Evolutionary conservation across 2,329 filamentous ascomycete species (phyloP).

Genomic region (Venturia carpophila): DNA sequence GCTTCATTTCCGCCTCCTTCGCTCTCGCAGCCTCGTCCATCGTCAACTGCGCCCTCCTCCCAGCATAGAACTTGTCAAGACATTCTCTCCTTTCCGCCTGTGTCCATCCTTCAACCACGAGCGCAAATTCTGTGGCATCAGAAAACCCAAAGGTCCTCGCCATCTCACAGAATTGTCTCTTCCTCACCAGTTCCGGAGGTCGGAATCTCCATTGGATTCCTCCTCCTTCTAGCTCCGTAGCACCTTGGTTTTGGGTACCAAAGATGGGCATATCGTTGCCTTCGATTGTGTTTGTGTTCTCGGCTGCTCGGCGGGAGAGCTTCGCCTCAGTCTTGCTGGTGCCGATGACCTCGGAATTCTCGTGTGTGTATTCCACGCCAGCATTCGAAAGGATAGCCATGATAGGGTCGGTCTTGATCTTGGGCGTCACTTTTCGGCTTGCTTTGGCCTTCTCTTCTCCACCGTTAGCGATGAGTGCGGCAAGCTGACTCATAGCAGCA

Average conservation of each 20-base stretch:
- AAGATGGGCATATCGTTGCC: conserved; percentile 26
- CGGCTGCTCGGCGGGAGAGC: conserved; percentile 67
- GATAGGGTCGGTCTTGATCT: conserved; percentile 61
- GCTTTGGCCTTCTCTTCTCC: conserved; percentile 26
- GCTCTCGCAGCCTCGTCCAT: not conserved
- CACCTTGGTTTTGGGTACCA: conserved; percentile 14
- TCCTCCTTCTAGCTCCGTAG: conserved; percentile 22
- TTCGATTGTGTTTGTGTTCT: conserved; percentile 38
- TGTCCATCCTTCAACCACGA: conserved; percentile 85
- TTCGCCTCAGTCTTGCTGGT: conserved; percentile 85
- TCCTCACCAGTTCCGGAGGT: conserved; percentile 65
- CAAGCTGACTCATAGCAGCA: conserved; percentile 65
- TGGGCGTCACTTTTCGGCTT: conserved; percentile 32
- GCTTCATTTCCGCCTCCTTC: conserved; percentile 1
- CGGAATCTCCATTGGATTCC: conserved; percentile 35
- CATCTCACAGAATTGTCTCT: conserved; percentile 87
- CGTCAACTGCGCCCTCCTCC: conserved; percentile 46
- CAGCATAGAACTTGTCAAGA: conserved; percentile 71
- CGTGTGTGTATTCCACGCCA: conserved; percentile 90
- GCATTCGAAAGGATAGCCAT: conserved; percentile 82
- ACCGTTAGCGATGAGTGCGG: conserved; percentile 47
- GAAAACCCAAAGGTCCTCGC: conserved; percentile 68
- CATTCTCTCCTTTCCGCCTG: conserved; percentile 71
- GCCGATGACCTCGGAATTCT: conserved; percentile 92
- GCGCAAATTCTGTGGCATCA: conserved; percentile 73